Percentiles rank a stretch among this genome's conserved stretches.
Evolutionary conservation across 2,329 filamentous ascomycete genomes (phyloP).

Genomic region (Colletotrichum graminicola): DNA sequence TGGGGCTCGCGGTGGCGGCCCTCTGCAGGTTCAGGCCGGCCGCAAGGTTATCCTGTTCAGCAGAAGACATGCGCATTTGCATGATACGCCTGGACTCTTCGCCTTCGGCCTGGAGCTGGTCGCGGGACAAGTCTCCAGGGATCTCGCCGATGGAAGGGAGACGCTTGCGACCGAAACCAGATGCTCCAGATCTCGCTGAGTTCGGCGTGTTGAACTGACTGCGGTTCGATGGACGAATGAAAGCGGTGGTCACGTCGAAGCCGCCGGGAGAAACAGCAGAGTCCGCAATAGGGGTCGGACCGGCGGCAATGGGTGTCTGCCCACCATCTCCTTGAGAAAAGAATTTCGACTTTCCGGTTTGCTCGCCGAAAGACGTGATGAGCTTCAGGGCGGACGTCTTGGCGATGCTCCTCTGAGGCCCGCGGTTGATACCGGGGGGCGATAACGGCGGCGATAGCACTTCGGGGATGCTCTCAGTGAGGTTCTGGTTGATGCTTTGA

Average conservation of each 20-base stretch:
- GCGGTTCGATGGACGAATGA: slow-evolving; percentile 74
- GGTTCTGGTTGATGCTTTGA: slow-evolving; percentile 63
- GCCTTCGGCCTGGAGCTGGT: slow-evolving; percentile 40
- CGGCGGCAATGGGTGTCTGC: slow-evolving; percentile 82
- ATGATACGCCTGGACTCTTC: slow-evolving; percentile 42
- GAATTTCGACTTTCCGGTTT: slow-evolving; percentile 71
- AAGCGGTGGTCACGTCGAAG: slow-evolving; percentile 74
- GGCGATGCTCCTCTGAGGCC: slow-evolving; percentile 73
- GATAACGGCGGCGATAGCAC: slow-evolving; percentile 79
- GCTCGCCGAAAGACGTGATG: slow-evolving; percentile 87
- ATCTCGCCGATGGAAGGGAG: slow-evolving; percentile 83
- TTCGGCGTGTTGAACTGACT: slow-evolving; percentile 78
- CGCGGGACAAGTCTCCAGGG: slow-evolving; percentile 55
- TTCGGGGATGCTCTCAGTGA: slow-evolving; percentile 69
- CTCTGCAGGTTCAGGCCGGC: slow-evolving; percentile 67
- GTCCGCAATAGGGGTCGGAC: slow-evolving; percentile 89
- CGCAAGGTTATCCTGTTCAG: slow-evolving; percentile 57
- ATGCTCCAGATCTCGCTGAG: slow-evolving; percentile 71
- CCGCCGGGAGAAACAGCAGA: slow-evolving; percentile 80
- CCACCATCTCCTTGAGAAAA: slow-evolving; percentile 68
- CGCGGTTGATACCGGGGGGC: slow-evolving; percentile 73
- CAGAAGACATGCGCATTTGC: slow-evolving; percentile 54
- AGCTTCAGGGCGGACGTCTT: slow-evolving; percentile 90
- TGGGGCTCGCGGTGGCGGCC: slow-evolving; percentile 76
- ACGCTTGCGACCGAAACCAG: slow-evolving; percentile 72